phyloP scores from a whole-genome alignment of 1,284 basidiomycete species.

The Marasmius tenuissimus region DNA sequence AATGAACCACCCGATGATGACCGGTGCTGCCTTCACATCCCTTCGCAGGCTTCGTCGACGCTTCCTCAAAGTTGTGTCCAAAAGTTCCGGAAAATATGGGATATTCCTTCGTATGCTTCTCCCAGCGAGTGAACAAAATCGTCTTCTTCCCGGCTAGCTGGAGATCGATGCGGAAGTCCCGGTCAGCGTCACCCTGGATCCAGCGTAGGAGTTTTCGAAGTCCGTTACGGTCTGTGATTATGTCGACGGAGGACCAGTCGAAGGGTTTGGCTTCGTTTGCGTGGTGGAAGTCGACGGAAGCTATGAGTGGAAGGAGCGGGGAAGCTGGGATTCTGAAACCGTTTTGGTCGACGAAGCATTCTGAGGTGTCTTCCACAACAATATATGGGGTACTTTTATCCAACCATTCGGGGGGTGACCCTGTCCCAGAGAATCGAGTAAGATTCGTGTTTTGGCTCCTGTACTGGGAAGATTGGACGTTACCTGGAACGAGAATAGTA shows the following conservation, averaged over 20 bases:
- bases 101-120: constrained; percentile 32
- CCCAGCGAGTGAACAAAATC: constrained; percentile 53
- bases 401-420: constrained; percentile 52
- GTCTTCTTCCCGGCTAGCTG: constrained; percentile 54
- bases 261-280: constrained; percentile 34
- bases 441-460: background rate
- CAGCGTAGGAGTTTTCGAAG: constrained; percentile 57
- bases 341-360: constrained; percentile 50
- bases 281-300: constrained; percentile 43
- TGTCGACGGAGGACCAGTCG: constrained; percentile 50
- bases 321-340: constrained; percentile 40
- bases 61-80: constrained; percentile 51
- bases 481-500: background rate
- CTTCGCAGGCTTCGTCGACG: constrained; percentile 38
- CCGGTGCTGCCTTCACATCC: constrained; percentile 43
- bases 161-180: constrained; percentile 57
- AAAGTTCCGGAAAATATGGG: constrained; percentile 31
- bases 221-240: constrained; percentile 59
- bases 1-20: constrained; percentile 52
- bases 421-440: constrained; percentile 25
- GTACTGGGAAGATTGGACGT: background rate
- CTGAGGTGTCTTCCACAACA: constrained; percentile 47
- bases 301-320: constrained; percentile 47
- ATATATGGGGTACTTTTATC: constrained; percentile 42
- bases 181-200: constrained; percentile 32